Evolutionary conservation across 2,329 filamentous ascomycete species (phyloP).

Genomic region (Pseudocercospora eumusae): DNA sequence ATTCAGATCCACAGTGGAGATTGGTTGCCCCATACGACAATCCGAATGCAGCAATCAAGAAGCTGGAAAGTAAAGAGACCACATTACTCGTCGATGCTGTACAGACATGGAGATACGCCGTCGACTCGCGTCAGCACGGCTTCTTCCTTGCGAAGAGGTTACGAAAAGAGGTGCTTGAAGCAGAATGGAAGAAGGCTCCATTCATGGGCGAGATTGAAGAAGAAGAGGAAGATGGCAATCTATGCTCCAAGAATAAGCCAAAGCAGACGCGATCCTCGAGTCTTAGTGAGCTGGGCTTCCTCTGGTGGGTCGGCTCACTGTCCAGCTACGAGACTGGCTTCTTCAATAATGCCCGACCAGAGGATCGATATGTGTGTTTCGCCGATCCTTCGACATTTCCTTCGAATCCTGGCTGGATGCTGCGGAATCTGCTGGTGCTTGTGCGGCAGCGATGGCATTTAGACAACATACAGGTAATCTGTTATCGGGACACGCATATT

Average conservation of each 20-base stretch:
- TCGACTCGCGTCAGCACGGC: conserved; percentile 81
- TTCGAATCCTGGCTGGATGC: conserved; percentile 85
- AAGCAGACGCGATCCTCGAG: conserved; percentile 54
- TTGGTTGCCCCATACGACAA: conserved; percentile 46
- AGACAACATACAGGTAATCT: conserved; percentile 76
- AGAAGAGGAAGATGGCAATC: conserved; percentile 38
- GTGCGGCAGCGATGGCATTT: conserved; percentile 80
- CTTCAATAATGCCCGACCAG: conserved; percentile 69
- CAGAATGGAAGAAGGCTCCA: conserved; percentile 38
- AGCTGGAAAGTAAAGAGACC: conserved; percentile 68
- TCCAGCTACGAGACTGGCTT: conserved; percentile 82
- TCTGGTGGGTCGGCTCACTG: conserved; percentile 76
- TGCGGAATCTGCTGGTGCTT: conserved; percentile 84
- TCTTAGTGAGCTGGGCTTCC: conserved; percentile 62
- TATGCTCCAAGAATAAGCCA: conserved; percentile 40
- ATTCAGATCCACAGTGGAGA: conserved; percentile 84
- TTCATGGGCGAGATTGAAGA: conserved; percentile 33
- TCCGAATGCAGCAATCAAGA: conserved; percentile 46
- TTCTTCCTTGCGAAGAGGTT: conserved; percentile 93
- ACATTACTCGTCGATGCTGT: conserved; percentile 77
- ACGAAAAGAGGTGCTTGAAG: conserved; percentile 40
- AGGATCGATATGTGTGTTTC: conserved; percentile 82
- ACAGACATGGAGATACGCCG: conserved; percentile 81
- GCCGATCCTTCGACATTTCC: conserved; percentile 90
- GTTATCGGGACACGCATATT: conserved; percentile 81